These are phyloP conservation scores for Drechmeria coniospora DNA, from an alignment of 2,329 filamentous ascomycete genomes.

Conservation along the genomic window DNA sequence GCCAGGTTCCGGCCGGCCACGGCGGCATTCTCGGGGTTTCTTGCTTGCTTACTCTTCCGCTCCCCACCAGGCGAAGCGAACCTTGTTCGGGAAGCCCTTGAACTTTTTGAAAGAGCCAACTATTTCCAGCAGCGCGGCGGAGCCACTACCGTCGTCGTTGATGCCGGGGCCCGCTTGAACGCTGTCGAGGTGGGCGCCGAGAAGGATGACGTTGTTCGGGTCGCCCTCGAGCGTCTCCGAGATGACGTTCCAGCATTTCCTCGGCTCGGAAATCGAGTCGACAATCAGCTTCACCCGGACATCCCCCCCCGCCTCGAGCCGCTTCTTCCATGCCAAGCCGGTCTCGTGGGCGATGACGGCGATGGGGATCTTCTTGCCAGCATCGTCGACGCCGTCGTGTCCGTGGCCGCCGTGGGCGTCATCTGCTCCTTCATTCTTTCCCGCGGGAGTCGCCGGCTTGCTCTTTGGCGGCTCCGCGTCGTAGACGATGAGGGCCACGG, in stretches of 20 bases:
- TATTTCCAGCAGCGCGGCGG: constrained; percentile 19
- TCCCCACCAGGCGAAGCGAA: constrained; percentile 24
- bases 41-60: constrained; percentile 18
- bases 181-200: constrained; percentile 23
- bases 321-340: constrained; percentile 15
- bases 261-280: constrained; percentile 16
- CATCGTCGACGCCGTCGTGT: constrained; percentile 26
- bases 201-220: constrained; percentile 22
- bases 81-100: constrained; percentile 20
- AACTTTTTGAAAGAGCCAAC: constrained; percentile 17
- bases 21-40: too few relatives aligned
- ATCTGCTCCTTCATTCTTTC: not conserved
- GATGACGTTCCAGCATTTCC: constrained; percentile 23
- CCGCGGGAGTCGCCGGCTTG: constrained; percentile 23
- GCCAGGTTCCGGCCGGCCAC: too few relatives aligned
- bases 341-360: constrained; percentile 16
- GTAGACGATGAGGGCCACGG: constrained; percentile 37
- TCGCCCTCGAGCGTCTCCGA: constrained; percentile 23
- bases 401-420: not conserved
- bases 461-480: constrained; percentile 35
- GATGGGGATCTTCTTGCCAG: constrained; percentile 16
- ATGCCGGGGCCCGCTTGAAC: constrained; percentile 21
- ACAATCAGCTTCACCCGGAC: constrained; percentile 15
- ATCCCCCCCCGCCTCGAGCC: constrained; percentile 14
- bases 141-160: constrained; percentile 23